These are phyloP conservation scores for Vitis amurensis DNA, from an alignment of 164 flowering plant genomes.

Conservation along the genomic window DNA sequence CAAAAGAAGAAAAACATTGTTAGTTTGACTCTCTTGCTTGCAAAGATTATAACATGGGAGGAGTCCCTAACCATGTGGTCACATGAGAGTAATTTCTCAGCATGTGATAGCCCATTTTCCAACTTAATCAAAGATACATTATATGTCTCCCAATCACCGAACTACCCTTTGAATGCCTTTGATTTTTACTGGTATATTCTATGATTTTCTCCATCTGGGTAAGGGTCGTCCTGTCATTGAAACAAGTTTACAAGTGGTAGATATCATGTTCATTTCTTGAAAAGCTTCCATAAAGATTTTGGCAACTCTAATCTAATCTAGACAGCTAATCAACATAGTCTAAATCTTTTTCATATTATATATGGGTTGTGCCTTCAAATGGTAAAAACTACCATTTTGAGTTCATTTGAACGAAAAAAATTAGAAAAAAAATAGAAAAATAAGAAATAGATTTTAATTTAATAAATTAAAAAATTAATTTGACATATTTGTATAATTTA, in stretches of 20 bases:
- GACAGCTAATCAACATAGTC: slow-evolving; percentile 13
- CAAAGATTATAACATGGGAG: slow-evolving; percentile 33
- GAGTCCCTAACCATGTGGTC: slow-evolving; percentile 42
- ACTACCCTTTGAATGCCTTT: slow-evolving; percentile 22
- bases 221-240: slow-evolving; percentile 24
- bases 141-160: slow-evolving; percentile 9
- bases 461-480: no score
- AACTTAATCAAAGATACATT: slow-evolving; percentile 21
- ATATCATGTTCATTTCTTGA: slow-evolving; percentile 24
- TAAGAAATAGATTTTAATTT: no score
- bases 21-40: slow-evolving; percentile 24
- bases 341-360: slow-evolving; percentile 13
- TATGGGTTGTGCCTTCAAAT: not conserved
- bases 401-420: no score
- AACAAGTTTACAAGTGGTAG: slow-evolving; percentile 17
- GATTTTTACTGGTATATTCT: not conserved
- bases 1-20: slow-evolving; percentile 21
- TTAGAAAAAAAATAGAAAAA: no score
- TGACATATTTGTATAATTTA: no score
- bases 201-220: not conserved
- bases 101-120: slow-evolving; percentile 42
- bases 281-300: slow-evolving; percentile 31
- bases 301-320: slow-evolving; percentile 21
- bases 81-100: slow-evolving; percentile 51
- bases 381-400: no score